phyloP scores from a whole-genome alignment of 2,329 filamentous ascomycete species.

The Apiospora saccharicola region DNA sequence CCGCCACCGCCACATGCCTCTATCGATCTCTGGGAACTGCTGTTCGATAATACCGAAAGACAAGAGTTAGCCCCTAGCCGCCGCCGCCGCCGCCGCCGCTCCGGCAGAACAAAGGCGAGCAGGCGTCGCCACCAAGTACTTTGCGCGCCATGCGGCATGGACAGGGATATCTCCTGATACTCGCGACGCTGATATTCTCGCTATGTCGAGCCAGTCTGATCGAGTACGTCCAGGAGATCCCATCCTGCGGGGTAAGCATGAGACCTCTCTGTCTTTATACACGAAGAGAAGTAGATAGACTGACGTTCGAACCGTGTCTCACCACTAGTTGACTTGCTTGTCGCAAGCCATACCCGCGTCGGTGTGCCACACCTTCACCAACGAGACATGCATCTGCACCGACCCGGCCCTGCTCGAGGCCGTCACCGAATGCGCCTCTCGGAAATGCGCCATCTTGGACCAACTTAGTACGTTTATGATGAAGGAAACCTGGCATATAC shows the following conservation, averaged over 20 bases:
- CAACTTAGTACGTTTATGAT: constrained; percentile 25
- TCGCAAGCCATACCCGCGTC: constrained; percentile 23
- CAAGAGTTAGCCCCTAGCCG: neutral
- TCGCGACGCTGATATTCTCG: constrained; percentile 7
- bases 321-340: constrained; percentile 25
- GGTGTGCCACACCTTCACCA: constrained; percentile 27
- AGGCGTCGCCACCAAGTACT: neutral
- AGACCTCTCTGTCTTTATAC: neutral
- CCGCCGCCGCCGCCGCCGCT: neutral
- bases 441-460: constrained; percentile 24
- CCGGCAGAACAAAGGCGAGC: neutral
- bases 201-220: constrained; percentile 18
- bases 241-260: constrained; percentile 5
- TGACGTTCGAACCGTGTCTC: neutral
- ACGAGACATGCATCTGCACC: constrained; percentile 34
- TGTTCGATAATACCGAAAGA: neutral
- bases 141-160: constrained; percentile 3
- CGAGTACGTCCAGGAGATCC: neutral
- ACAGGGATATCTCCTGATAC: neutral
- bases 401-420: constrained; percentile 27
- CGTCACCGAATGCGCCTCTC: constrained; percentile 44
- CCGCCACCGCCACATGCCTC: neutral
- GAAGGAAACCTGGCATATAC: too few relatives aligned
- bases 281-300: neutral
- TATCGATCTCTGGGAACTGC: neutral